These are phyloP conservation scores for Gastrolobium bilobum DNA, from an alignment of 306 rosid genomes.

Conservation along the genomic window DNA sequence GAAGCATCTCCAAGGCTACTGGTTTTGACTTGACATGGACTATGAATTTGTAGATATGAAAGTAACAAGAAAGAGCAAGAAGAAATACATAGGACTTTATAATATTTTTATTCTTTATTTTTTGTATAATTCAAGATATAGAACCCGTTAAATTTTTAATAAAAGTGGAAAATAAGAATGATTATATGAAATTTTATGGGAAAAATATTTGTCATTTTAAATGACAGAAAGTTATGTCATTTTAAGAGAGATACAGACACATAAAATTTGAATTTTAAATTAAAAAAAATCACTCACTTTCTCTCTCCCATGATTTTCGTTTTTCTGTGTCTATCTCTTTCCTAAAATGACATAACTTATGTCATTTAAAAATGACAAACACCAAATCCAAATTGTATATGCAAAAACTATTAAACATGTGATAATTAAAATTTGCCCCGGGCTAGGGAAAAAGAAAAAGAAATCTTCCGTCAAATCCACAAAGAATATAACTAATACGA, in stretches of 20 bases:
- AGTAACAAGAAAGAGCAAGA: constrained; percentile 32
- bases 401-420: not conserved
- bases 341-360: no score
- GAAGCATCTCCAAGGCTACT: constrained; percentile 59
- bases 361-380: no score
- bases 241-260: no score
- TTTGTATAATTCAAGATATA: not conserved
- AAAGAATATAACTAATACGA: constrained; percentile 21
- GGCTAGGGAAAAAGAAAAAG: not conserved
- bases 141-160: not conserved
- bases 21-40: constrained; percentile 55
- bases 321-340: no score
- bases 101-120: no score
- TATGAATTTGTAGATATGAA: constrained; percentile 10
- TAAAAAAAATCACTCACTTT: no score
- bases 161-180: constrained; percentile 5
- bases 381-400: no score
- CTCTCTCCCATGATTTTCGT: no score
- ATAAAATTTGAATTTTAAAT: no score
- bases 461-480: constrained; percentile 15
- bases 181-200: not conserved
- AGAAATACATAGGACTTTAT: not conserved
- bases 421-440: constrained; percentile 24
- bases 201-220: no score
- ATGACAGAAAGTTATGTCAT: no score